phyloP scores from a whole-genome alignment of 495 filamentous ascomycete genomes.

The Talaromyces stipitatus region DNA sequence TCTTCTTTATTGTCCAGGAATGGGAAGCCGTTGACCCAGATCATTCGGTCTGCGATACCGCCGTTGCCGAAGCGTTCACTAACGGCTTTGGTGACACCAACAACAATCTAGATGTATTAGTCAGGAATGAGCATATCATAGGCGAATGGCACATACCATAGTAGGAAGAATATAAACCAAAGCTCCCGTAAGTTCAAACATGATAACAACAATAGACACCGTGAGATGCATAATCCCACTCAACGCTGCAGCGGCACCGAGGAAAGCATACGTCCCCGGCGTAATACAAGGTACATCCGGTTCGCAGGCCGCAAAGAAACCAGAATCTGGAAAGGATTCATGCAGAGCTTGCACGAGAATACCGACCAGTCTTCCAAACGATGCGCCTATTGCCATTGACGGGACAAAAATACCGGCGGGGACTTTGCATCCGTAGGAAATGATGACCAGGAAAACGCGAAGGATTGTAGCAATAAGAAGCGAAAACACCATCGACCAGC shows the following conservation, averaged over 20 bases:
- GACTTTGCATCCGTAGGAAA: conserved; percentile 97
- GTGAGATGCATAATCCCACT: conserved; percentile 98
- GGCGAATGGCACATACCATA: conserved; percentile 50
- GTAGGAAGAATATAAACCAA: conserved; percentile 94
- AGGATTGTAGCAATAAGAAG: conserved; percentile 74
- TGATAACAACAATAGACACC: conserved; percentile 92
- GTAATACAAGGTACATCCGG: conserved; percentile 96
- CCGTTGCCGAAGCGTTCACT: conserved; percentile 88
- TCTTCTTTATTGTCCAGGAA: conserved; percentile 98
- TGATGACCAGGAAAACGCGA: conserved; percentile 80
- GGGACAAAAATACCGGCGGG: conserved; percentile 96
- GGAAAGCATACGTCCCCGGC: conserved; percentile 90
- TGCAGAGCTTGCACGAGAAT: conserved; percentile 88
- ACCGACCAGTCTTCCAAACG: conserved; percentile 88
- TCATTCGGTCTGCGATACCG: conserved; percentile 96
- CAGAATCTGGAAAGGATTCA: conserved; percentile 69
- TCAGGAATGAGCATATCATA: neutral
- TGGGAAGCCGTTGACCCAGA: conserved; percentile 98
- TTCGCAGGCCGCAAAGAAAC: conserved; percentile 79
- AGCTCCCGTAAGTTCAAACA: conserved; percentile 95
- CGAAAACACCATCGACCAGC: conserved; percentile 74
- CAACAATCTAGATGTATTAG: conserved; percentile 62
- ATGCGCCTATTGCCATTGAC: conserved; percentile 94
- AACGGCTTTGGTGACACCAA: conserved; percentile 93
- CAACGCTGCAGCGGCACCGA: conserved; percentile 90